These are phyloP conservation scores for Ophiostoma fasciatum DNA, from an alignment of 2,329 filamentous ascomycete species.

Conservation along the genomic window DNA sequence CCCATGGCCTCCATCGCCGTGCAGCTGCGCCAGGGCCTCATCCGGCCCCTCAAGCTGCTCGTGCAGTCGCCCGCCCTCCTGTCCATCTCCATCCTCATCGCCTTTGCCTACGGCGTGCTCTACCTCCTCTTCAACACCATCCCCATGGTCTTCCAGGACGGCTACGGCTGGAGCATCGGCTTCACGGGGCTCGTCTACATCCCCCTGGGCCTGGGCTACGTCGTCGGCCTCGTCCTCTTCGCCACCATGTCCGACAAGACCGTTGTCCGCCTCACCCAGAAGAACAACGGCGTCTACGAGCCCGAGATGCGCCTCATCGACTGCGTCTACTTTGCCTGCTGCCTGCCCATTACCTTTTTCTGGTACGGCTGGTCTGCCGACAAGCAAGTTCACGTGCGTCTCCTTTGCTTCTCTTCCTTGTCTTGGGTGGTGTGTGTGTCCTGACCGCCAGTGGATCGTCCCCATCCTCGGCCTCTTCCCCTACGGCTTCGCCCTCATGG, in stretches of 20 bases:
- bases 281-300: slow-evolving; percentile 22
- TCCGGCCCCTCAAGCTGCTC: slow-evolving; percentile 37
- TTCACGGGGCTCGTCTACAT: slow-evolving; percentile 35
- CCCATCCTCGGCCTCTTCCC: slow-evolving; percentile 14
- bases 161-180: slow-evolving; percentile 31
- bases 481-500: slow-evolving; percentile 19
- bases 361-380: slow-evolving; percentile 24
- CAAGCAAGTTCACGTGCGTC: slow-evolving; percentile 10
- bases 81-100: slow-evolving; percentile 31
- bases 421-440: background rate
- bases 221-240: slow-evolving; percentile 16
- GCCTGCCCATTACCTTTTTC: slow-evolving; percentile 23
- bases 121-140: slow-evolving; percentile 41
- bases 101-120: slow-evolving; percentile 35
- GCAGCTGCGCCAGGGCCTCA: slow-evolving; percentile 25
- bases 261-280: slow-evolving; percentile 23
- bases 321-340: slow-evolving; percentile 18
- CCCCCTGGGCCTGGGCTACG: slow-evolving; percentile 22
- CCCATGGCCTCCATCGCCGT: slow-evolving; percentile 11
- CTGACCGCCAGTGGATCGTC: slow-evolving; percentile 6
- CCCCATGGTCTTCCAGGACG: slow-evolving; percentile 31
- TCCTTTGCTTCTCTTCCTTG: background rate
- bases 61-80: slow-evolving; percentile 32
- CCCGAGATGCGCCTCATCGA: slow-evolving; percentile 22
- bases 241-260: slow-evolving; percentile 22